Percentiles rank a stretch among this genome's conserved stretches.
These are phyloP conservation scores for Lippia alba DNA, from an alignment of 305 asterid genomes.

Conservation along the genomic window DNA sequence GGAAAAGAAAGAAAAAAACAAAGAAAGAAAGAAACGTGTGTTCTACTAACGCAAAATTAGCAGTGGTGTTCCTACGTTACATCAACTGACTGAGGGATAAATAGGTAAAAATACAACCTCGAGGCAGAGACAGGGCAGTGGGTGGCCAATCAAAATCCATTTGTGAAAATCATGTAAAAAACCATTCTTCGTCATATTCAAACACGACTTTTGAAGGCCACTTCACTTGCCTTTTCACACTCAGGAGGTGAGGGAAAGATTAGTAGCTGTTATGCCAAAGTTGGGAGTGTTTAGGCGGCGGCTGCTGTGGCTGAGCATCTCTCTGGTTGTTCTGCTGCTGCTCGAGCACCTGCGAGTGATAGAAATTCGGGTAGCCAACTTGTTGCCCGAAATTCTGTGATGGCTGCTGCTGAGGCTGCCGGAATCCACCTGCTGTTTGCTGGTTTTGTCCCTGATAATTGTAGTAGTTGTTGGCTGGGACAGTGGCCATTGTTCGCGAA, in stretches of 20 bases:
- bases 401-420: constrained; percentile 89
- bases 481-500: constrained; percentile 73
- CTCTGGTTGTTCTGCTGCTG: constrained; percentile 66
- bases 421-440: constrained; percentile 64
- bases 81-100: constrained; percentile 45
- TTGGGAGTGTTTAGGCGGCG: constrained; percentile 87
- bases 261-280: constrained; percentile 89
- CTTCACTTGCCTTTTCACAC: constrained; percentile 42
- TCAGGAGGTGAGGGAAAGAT: constrained; percentile 45
- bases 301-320: constrained; percentile 65
- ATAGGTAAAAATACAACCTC: constrained; percentile 55
- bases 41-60: constrained; percentile 62
- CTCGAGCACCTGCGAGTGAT: constrained; percentile 79
- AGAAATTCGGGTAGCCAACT: constrained; percentile 76
- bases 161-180: constrained; percentile 37
- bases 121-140: constrained; percentile 49
- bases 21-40: neutral
- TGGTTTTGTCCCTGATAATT: constrained; percentile 73
- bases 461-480: constrained; percentile 77
- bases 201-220: constrained; percentile 49
- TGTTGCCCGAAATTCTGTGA: constrained; percentile 71
- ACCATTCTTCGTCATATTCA: constrained; percentile 28
- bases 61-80: constrained; percentile 52
- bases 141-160: constrained; percentile 53
- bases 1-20: neutral